phyloP scores from a whole-genome alignment of 2,329 filamentous ascomycete species.

The Escovopsis weberi region DNA sequence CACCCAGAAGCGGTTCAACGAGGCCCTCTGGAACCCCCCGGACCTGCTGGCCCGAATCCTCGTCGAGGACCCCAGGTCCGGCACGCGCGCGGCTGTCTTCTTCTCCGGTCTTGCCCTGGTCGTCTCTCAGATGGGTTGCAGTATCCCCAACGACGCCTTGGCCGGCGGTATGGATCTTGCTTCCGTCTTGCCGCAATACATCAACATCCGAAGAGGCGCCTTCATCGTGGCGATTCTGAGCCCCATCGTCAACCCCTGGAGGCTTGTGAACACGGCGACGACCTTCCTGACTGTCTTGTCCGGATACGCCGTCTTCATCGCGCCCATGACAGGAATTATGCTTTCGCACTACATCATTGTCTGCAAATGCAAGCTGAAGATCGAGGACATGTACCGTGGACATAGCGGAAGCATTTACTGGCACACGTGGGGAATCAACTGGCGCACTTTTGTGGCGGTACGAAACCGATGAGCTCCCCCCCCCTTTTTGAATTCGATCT shows the following conservation, averaged over 20 bases:
- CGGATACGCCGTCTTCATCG: slow-evolving; percentile 23
- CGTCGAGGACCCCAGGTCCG: slow-evolving; percentile 15
- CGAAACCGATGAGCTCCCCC: slow-evolving; percentile 6
- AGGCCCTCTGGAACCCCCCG: slow-evolving; percentile 24
- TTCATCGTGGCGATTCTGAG: slow-evolving; percentile 22
- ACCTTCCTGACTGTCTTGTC: slow-evolving; percentile 22
- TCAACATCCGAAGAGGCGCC: slow-evolving; percentile 24
- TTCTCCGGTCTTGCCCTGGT: slow-evolving; percentile 23
- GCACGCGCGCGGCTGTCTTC: slow-evolving; percentile 22
- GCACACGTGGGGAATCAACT: slow-evolving; percentile 25
- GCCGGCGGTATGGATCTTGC: slow-evolving; percentile 26
- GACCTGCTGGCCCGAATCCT: slow-evolving; percentile 19
- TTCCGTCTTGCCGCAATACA: slow-evolving; percentile 21
- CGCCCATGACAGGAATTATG: slow-evolving; percentile 26
- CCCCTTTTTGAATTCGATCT: neutral
- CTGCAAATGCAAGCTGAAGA: slow-evolving; percentile 19
- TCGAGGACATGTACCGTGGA: slow-evolving; percentile 21
- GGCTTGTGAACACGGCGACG: slow-evolving; percentile 22
- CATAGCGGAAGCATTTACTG: slow-evolving; percentile 22
- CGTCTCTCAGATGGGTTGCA: slow-evolving; percentile 23
- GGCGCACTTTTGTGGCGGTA: slow-evolving; percentile 25
- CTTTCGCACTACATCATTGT: slow-evolving; percentile 21
- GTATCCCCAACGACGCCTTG: slow-evolving; percentile 22
- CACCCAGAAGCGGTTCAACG: slow-evolving; percentile 21
- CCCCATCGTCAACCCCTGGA: slow-evolving; percentile 23